Evolutionary conservation across 2,329 filamentous ascomycete species (phyloP).

Genomic region (Xylaria sp.): DNA sequence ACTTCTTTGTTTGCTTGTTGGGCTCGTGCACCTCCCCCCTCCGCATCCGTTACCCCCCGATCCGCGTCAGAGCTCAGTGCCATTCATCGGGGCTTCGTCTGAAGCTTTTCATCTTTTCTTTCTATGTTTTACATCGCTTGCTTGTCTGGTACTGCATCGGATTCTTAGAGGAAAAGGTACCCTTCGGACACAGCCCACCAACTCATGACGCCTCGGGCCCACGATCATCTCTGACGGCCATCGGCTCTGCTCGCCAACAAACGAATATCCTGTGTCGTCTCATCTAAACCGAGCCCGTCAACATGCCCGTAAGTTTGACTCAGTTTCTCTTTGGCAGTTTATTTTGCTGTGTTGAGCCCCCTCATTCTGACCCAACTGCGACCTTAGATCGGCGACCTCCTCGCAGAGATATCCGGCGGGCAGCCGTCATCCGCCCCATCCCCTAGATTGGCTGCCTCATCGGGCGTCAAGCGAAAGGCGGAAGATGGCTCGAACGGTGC

Average conservation of each 20-base stretch:
- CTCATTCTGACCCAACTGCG: slow-evolving; percentile 38
- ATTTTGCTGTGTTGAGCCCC: neutral
- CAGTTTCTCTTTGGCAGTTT: neutral
- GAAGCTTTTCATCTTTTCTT: slow-evolving; percentile 4
- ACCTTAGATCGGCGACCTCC: slow-evolving; percentile 65
- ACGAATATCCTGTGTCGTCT: slow-evolving; percentile 33
- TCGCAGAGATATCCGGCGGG: slow-evolving; percentile 70
- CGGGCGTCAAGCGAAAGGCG: slow-evolving; percentile 67
- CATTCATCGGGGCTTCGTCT: slow-evolving; percentile 9
- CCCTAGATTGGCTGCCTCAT: slow-evolving; percentile 46
- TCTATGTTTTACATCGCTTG: slow-evolving; percentile 10
- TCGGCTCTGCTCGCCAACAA: slow-evolving; percentile 35
- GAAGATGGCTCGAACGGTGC: slow-evolving; percentile 57
- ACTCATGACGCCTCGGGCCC: slow-evolving; percentile 48
- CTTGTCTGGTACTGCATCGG: slow-evolving; percentile 5
- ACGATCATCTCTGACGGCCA: slow-evolving; percentile 44
- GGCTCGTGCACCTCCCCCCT: slow-evolving; percentile 39
- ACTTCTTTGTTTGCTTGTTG: slow-evolving; percentile 39
- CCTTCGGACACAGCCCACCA: slow-evolving; percentile 42
- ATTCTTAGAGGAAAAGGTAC: slow-evolving; percentile 35
- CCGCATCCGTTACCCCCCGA: slow-evolving; percentile 38
- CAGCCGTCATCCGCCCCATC: slow-evolving; percentile 55
- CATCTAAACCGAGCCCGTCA: slow-evolving; percentile 40
- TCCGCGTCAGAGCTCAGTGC: slow-evolving; percentile 1
- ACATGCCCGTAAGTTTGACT: slow-evolving; percentile 54